Percentiles rank a stretch among this genome's conserved stretches.
Conservation (phyloP, 345 rosid species). For the Eucalyptus curtisii region DNA sequence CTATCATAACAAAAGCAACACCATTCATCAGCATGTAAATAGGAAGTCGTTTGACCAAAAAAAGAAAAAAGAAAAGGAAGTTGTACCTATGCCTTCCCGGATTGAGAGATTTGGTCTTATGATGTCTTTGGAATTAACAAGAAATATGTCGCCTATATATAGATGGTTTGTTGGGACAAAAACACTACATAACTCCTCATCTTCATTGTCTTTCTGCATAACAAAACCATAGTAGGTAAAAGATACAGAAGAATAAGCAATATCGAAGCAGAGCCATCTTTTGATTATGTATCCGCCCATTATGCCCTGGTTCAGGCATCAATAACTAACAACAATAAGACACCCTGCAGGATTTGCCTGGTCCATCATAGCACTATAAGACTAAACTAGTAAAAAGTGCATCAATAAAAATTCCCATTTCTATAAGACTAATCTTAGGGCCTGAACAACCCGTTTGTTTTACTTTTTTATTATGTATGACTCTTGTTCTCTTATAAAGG, state of each 20-base stretch:
- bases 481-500: not conserved
- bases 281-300: not conserved
- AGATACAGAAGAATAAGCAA: not conserved
- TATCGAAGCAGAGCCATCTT: not conserved
- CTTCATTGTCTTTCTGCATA: slow-evolving; percentile 48
- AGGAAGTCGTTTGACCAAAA: not conserved
- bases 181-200: slow-evolving; percentile 62
- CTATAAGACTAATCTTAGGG: not conserved
- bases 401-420: not conserved
- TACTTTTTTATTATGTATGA: not conserved
- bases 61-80: not conserved
- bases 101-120: slow-evolving; percentile 58
- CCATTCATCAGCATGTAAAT: not conserved
- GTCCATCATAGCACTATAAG: not conserved
- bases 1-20: not conserved
- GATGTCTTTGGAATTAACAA: slow-evolving; percentile 54
- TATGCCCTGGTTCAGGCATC: not conserved
- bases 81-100: slow-evolving; percentile 57
- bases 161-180: slow-evolving; percentile 66
- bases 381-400: not conserved
- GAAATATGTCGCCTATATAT: slow-evolving; percentile 52
- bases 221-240: not conserved
- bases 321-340: not conserved
- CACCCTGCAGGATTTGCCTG: not conserved
- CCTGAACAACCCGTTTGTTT: not conserved